Conservation (phyloP, 1,139 yeast species). For the Diutina neorugosa region DNA sequence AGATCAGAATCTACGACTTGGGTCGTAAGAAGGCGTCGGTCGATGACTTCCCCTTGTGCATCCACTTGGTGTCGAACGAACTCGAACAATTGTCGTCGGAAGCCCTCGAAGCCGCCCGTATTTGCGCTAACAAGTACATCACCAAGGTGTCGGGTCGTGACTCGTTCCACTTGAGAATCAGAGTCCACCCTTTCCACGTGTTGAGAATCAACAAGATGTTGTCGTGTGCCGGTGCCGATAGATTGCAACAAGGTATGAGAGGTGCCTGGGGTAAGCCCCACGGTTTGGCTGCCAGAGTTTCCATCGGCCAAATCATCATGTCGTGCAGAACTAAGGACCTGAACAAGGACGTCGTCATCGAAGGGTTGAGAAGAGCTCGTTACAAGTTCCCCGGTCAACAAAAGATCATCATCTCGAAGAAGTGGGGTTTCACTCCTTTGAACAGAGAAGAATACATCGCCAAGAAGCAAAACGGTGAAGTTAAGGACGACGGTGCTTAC, state of each 20-base stretch:
- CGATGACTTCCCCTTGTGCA: slow-evolving; percentile 99
- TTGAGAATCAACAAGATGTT: slow-evolving; percentile 99
- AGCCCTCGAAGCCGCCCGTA: slow-evolving; percentile 99
- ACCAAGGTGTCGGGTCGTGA: slow-evolving; percentile 98
- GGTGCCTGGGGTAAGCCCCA: slow-evolving; percentile 99
- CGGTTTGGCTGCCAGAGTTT: slow-evolving; percentile 99
- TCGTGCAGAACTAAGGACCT: slow-evolving; percentile 98
- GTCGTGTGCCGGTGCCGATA: slow-evolving; percentile 99
- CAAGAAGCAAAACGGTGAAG: slow-evolving; percentile 94
- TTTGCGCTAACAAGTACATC: slow-evolving; percentile 98
- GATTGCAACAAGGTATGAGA: slow-evolving; percentile 99
- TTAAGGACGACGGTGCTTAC: slow-evolving; percentile 98
- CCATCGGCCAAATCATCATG: slow-evolving; percentile 96
- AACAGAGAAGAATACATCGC: slow-evolving; percentile 94
- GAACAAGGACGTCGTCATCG: slow-evolving; percentile 94
- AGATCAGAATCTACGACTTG: slow-evolving; percentile 97
- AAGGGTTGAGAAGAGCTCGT: slow-evolving; percentile 99
- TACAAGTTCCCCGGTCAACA: slow-evolving; percentile 99
- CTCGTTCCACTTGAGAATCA: slow-evolving; percentile 98
- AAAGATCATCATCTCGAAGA: slow-evolving; percentile 96
- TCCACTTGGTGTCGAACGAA: slow-evolving; percentile 98
- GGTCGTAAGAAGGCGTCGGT: slow-evolving; percentile 99
- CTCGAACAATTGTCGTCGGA: slow-evolving; percentile 98
- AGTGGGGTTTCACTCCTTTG: slow-evolving; percentile 99
- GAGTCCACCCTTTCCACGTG: slow-evolving; percentile 99